phyloP scores from a whole-genome alignment of 805 yeast genomes.

The Helenozyma baotianmanensis region DNA sequence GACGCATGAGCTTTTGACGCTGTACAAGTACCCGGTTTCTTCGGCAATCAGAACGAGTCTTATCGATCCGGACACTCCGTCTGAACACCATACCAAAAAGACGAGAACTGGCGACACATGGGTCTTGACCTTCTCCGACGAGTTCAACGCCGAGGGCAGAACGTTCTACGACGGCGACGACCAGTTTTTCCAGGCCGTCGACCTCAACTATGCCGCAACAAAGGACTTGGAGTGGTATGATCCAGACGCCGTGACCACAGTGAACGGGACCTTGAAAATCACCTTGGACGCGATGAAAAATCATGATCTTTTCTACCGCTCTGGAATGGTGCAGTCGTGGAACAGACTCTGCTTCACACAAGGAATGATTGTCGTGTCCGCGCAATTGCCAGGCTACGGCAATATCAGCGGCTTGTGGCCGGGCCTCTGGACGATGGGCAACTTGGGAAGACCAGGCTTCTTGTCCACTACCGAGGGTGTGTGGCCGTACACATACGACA shows the following conservation, averaged over 20 bases:
- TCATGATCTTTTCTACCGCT: slow-evolving; percentile 76
- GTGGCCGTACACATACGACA: slow-evolving; percentile 89
- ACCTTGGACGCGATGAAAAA: slow-evolving; percentile 78
- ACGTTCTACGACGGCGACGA: slow-evolving; percentile 89
- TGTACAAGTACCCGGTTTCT: slow-evolving; percentile 54
- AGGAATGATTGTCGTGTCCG: slow-evolving; percentile 74
- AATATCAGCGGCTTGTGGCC: slow-evolving; percentile 88
- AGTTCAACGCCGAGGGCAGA: slow-evolving; percentile 84
- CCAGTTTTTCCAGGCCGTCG: slow-evolving; percentile 84
- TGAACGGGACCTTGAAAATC: slow-evolving; percentile 63
- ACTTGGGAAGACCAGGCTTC: slow-evolving; percentile 88
- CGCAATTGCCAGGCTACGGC: slow-evolving; percentile 76
- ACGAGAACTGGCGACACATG: slow-evolving; percentile 38
- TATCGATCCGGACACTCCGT: slow-evolving; percentile 72
- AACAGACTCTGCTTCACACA: slow-evolving; percentile 85
- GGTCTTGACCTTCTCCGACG: slow-evolving; percentile 84
- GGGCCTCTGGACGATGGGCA: slow-evolving; percentile 93
- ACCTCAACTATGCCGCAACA: slow-evolving; percentile 82
- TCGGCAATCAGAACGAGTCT: slow-evolving; percentile 57
- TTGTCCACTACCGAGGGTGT: slow-evolving; percentile 84
- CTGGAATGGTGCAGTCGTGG: slow-evolving; percentile 93
- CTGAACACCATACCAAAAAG: slow-evolving; percentile 41
- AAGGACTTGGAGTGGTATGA: slow-evolving; percentile 91
- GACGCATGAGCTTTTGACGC: slow-evolving; percentile 44
- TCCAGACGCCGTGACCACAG: slow-evolving; percentile 83